Conservation (phyloP, 495 filamentous ascomycete species). For the Evernia prunastri region DNA sequence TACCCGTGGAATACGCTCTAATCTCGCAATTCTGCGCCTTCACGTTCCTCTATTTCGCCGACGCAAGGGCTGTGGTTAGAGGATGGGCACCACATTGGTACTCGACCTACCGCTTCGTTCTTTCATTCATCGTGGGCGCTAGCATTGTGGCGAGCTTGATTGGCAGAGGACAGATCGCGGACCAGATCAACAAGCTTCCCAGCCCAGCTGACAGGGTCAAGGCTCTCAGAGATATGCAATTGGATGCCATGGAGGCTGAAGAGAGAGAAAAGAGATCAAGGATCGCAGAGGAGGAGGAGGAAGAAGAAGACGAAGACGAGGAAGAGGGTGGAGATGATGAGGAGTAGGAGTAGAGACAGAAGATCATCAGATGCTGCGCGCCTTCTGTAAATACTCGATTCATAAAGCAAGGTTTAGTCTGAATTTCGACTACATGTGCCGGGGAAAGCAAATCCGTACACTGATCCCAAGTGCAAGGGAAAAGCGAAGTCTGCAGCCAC, state of each 20-base stretch:
- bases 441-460: too few relatives aligned
- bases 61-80: slow-evolving; percentile 62
- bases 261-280: slow-evolving; percentile 48
- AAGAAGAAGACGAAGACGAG: slow-evolving; percentile 28
- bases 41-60: slow-evolving; percentile 81
- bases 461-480: too few relatives aligned
- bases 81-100: slow-evolving; percentile 95
- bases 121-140: slow-evolving; percentile 87
- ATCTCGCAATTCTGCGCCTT: slow-evolving; percentile 88
- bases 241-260: slow-evolving; percentile 50
- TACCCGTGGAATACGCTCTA: slow-evolving; percentile 82
- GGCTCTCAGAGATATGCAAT: slow-evolving; percentile 52
- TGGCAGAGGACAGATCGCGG: slow-evolving; percentile 76
- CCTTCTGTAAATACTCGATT: background rate
- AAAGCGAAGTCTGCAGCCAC: too few relatives aligned
- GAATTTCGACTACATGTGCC: background rate
- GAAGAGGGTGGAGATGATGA: slow-evolving; percentile 33
- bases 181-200: slow-evolving; percentile 41
- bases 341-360: slow-evolving; percentile 15
- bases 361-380: background rate
- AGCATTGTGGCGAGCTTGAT: slow-evolving; percentile 83
- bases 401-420: background rate
- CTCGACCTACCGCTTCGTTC: slow-evolving; percentile 84
- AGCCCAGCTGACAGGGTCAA: slow-evolving; percentile 57
- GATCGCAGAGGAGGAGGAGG: slow-evolving; percentile 41